Conservation (phyloP, 345 rosid genomes). For the Salix purpurea region DNA sequence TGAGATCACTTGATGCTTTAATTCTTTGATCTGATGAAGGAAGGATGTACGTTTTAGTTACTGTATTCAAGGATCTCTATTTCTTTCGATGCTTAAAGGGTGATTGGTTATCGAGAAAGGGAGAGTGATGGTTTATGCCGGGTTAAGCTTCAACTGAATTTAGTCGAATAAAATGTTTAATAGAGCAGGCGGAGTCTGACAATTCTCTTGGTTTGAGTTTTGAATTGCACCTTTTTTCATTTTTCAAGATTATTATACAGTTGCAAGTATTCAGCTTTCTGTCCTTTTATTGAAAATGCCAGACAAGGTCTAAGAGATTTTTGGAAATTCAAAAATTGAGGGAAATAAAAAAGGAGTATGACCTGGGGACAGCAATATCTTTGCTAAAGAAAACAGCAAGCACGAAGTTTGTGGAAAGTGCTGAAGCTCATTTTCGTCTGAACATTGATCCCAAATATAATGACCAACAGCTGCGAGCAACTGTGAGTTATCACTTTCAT, state of each 20-base stretch:
- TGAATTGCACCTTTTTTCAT: not conserved
- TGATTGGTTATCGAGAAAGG: not conserved
- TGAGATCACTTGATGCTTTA: not conserved
- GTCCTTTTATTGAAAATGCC: constrained; percentile 30
- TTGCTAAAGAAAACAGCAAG: constrained; percentile 66
- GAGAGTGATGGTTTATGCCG: not conserved
- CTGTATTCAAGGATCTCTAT: not conserved
- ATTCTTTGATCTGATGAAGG: not conserved
- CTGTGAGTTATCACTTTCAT: constrained; percentile 41
- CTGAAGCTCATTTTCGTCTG: constrained; percentile 95
- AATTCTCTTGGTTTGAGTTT: not conserved
- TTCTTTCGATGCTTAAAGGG: not conserved
- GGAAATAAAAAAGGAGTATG: constrained; percentile 81
- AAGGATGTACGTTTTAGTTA: not conserved
- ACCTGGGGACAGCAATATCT: constrained; percentile 64
- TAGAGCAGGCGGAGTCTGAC: not conserved
- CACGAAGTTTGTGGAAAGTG: constrained; percentile 76
- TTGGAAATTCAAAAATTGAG: constrained; percentile 93
- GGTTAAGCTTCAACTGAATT: not conserved
- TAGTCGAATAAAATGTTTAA: not conserved
- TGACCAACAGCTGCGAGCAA: constrained; percentile 95
- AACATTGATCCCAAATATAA: constrained; percentile 94
- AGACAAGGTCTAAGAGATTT: constrained; percentile 97
- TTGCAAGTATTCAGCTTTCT: constrained; percentile 15
- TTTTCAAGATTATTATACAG: constrained; percentile 4